Evolutionary conservation across 2,329 filamentous ascomycete species (phyloP).

Genomic region (Fusarium sp.): DNA sequence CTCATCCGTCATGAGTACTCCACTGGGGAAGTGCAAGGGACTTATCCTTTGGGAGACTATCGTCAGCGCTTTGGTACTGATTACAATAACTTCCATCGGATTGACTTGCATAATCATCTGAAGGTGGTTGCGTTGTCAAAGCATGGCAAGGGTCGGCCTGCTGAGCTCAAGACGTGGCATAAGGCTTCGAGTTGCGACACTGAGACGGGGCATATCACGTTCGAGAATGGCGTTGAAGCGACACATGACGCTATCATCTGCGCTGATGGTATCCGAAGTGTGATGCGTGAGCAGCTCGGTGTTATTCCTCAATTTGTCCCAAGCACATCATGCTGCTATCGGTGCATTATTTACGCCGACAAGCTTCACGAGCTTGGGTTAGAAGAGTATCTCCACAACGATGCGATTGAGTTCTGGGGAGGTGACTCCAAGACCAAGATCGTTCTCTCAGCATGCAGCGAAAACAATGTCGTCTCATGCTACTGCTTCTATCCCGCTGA

Average conservation of each 20-base stretch:
- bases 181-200: constrained; percentile 3
- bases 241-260: constrained; percentile 21
- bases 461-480: constrained; percentile 68
- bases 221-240: constrained; percentile 4
- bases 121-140: constrained; percentile 3
- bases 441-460: constrained; percentile 71
- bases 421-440: constrained; percentile 68
- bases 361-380: constrained; percentile 6
- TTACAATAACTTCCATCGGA: constrained; percentile 22
- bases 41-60: constrained; percentile 21
- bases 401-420: constrained; percentile 73
- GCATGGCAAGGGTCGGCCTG: background rate
- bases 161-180: constrained; percentile 10
- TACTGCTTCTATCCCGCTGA: constrained; percentile 73
- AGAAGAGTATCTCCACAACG: constrained; percentile 37
- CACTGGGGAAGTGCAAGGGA: constrained; percentile 6
- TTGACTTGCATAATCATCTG: constrained; percentile 16
- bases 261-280: constrained; percentile 14
- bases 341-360: constrained; percentile 16
- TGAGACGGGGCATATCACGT: background rate
- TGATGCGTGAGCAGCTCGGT: constrained; percentile 14
- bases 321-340: constrained; percentile 20
- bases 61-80: constrained; percentile 15
- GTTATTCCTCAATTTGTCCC: background rate
- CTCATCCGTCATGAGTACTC: constrained; percentile 23